phyloP scores from a whole-genome alignment of 768 basidiomycete species.

The Jaapia argillacea region DNA sequence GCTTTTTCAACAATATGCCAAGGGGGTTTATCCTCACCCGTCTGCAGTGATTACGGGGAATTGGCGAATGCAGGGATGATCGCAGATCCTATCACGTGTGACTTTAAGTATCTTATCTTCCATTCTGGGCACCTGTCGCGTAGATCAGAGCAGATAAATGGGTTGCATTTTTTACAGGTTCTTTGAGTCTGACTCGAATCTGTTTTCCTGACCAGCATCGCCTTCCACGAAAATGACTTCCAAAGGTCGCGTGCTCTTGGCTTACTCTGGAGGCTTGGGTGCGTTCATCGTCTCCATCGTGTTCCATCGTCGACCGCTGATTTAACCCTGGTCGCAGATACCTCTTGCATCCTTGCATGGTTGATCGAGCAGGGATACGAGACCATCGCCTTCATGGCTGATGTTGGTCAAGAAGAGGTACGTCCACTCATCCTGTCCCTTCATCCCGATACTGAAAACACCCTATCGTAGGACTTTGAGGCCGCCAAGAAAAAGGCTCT shows the following conservation, averaged over 20 bases:
- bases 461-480: conserved; percentile 32
- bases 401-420: conserved; percentile 88
- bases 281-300: conserved; percentile 20
- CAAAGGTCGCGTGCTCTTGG: conserved; percentile 85
- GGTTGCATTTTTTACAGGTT: no score
- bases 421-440: conserved; percentile 3
- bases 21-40: no score
- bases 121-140: no score
- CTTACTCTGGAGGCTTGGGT: conserved; percentile 98
- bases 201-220: no score
- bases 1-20: no score
- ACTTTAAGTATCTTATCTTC: no score
- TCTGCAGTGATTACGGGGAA: no score
- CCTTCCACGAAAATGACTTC: no score
- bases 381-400: conserved; percentile 94
- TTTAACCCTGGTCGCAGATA: conserved; percentile 44
- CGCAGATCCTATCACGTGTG: no score
- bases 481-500: conserved; percentile 40
- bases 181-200: no score
- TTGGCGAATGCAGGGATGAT: no score
- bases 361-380: conserved; percentile 97
- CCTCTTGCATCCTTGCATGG: conserved; percentile 98
- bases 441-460: background rate
- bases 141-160: no score
- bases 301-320: background rate